Percentiles rank a stretch among this genome's conserved stretches.
Conservation (phyloP, 768 basidiomycete species). For the Leccinum subtestaceum region DNA sequence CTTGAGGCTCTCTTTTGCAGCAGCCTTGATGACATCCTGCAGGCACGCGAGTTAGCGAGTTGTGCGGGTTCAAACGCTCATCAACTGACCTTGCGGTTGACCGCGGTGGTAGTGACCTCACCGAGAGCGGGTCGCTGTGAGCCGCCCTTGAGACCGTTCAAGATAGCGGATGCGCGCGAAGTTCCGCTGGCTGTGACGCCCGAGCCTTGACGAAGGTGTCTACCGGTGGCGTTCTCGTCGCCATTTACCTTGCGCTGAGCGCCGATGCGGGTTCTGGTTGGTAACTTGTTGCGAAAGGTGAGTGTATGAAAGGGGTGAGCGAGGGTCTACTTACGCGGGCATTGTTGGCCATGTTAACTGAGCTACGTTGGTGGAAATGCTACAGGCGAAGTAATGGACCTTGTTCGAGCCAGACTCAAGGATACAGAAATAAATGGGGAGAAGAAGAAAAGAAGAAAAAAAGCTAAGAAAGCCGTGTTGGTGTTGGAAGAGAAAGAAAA, state of each 20-base stretch:
- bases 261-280: constrained; percentile 62
- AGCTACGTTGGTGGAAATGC: constrained; percentile 17
- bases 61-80: not conserved
- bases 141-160: constrained; percentile 47
- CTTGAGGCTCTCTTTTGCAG: constrained; percentile 58
- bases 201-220: constrained; percentile 63
- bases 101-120: constrained; percentile 76
- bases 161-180: constrained; percentile 46
- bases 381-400: constrained; percentile 20
- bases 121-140: constrained; percentile 70
- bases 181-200: constrained; percentile 44
- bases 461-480: constrained; percentile 3
- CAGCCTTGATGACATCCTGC: constrained; percentile 42
- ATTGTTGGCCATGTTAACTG: constrained; percentile 53
- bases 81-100: constrained; percentile 68
- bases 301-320: not conserved
- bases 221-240: constrained; percentile 76
- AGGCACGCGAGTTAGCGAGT: constrained; percentile 1
- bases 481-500: constrained; percentile 24
- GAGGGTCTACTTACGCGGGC: constrained; percentile 47
- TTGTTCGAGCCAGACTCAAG: constrained; percentile 7
- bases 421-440: constrained; percentile 24
- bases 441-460: constrained; percentile 20
- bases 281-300: constrained; percentile 43
- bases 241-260: constrained; percentile 64